Conservation (phyloP, 2,329 filamentous ascomycete genomes). For the Tolypocladium ophioglossoides region DNA sequence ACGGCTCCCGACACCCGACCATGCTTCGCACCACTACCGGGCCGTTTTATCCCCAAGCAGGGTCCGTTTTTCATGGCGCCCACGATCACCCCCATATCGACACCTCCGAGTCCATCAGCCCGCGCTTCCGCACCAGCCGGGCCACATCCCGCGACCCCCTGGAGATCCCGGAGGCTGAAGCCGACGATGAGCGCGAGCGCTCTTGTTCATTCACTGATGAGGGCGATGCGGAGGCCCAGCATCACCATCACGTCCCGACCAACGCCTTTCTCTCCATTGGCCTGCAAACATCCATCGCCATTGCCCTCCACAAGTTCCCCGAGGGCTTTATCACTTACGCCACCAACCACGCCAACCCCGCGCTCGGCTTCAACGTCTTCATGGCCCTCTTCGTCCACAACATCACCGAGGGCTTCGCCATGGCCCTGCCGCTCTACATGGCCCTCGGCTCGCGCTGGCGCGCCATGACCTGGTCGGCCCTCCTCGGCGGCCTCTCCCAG, state of each 20-base stretch:
- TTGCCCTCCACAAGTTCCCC: constrained; percentile 91
- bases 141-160: constrained; percentile 29
- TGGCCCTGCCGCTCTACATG: constrained; percentile 87
- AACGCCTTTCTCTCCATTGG: constrained; percentile 92
- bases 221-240: constrained; percentile 41
- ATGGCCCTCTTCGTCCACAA: constrained; percentile 96
- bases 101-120: constrained; percentile 18
- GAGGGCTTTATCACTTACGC: constrained; percentile 86
- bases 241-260: constrained; percentile 90
- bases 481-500: constrained; percentile 80
- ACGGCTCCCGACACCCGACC: constrained; percentile 22
- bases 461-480: constrained; percentile 74
- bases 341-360: constrained; percentile 90
- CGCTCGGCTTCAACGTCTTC: constrained; percentile 83
- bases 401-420: constrained; percentile 91
- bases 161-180: constrained; percentile 12
- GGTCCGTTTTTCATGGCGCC: constrained; percentile 13
- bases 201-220: constrained; percentile 19
- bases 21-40: constrained; percentile 33
- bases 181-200: constrained; percentile 10
- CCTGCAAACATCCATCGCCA: constrained; percentile 91
- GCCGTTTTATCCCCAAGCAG: constrained; percentile 16
- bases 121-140: constrained; percentile 24
- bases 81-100: constrained; percentile 16
- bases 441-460: constrained; percentile 70